Conservation (phyloP, 2,329 filamentous ascomycete genomes). For the Colletotrichum kahawae region DNA sequence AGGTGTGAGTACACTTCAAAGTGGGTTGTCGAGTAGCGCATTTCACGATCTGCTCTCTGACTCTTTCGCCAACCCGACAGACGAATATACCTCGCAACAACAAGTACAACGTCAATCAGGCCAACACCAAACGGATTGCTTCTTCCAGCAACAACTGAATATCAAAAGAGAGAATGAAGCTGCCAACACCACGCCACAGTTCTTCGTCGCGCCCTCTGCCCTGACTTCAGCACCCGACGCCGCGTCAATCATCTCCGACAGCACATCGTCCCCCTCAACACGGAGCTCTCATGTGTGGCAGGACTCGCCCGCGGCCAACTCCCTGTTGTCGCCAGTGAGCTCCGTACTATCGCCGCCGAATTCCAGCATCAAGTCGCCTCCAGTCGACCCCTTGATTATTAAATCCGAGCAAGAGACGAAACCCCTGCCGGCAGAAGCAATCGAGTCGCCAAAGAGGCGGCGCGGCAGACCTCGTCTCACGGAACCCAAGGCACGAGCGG, state of each 20-base stretch:
- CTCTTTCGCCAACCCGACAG: neutral
- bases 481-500: neutral
- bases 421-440: neutral
- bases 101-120: neutral
- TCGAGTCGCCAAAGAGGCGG: neutral
- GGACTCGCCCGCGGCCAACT: neutral
- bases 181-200: neutral
- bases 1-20: neutral
- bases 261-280: neutral
- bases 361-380: neutral
- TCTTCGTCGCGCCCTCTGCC: neutral
- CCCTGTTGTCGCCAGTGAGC: neutral
- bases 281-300: neutral
- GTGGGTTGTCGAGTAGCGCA: neutral
- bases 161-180: neutral
- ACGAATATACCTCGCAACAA: neutral
- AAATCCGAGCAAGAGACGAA: neutral
- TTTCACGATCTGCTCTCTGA: neutral
- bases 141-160: neutral
- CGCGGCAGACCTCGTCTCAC: conserved; percentile 7
- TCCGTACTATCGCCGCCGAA: neutral
- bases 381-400: neutral
- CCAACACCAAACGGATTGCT: neutral
- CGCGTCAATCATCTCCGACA: neutral
- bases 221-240: neutral